Conservation (phyloP, 371 early-diverging fungal species). For the Rhizomucor miehei region DNA sequence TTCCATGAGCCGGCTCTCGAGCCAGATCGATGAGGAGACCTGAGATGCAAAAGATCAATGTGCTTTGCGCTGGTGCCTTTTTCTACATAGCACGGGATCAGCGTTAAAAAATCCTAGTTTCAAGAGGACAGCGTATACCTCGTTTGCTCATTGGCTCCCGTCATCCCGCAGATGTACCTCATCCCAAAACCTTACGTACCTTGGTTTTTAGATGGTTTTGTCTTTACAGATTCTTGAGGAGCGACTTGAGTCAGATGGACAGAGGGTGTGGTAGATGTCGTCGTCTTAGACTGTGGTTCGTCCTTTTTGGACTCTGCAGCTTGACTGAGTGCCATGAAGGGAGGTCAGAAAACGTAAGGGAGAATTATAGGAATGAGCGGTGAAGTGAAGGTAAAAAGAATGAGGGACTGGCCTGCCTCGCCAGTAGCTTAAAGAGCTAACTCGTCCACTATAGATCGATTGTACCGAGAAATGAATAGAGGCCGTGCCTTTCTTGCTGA, state of each 20-base stretch:
- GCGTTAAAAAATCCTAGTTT: background rate
- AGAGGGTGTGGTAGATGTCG: conserved; percentile 3
- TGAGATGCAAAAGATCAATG: conserved; percentile 7
- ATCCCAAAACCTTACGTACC: conserved; percentile 1
- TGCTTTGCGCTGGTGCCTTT: background rate
- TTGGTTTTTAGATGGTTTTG: conserved; percentile 9
- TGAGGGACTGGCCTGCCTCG: background rate
- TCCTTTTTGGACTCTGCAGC: conserved; percentile 4
- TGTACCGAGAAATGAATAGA: too few species aligned
- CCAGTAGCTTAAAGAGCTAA: too few species aligned
- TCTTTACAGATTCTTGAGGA: conserved; percentile 14
- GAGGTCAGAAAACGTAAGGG: background rate
- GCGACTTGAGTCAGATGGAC: conserved; percentile 16
- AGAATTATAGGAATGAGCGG: background rate
- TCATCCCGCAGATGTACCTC: conserved; percentile 4
- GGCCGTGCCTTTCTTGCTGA: too few species aligned
- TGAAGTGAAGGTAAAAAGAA: background rate
- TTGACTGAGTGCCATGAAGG: background rate
- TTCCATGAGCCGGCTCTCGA: conserved; percentile 10
- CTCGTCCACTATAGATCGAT: too few species aligned
- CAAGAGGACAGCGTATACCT: conserved; percentile 4
- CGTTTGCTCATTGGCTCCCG: background rate
- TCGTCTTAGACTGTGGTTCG: conserved; percentile 6
- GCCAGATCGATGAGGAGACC: conserved; percentile 6
- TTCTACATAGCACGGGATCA: background rate